Conservation (phyloP, 257 asterid species). For the Solanum pinnatisectum region DNA sequence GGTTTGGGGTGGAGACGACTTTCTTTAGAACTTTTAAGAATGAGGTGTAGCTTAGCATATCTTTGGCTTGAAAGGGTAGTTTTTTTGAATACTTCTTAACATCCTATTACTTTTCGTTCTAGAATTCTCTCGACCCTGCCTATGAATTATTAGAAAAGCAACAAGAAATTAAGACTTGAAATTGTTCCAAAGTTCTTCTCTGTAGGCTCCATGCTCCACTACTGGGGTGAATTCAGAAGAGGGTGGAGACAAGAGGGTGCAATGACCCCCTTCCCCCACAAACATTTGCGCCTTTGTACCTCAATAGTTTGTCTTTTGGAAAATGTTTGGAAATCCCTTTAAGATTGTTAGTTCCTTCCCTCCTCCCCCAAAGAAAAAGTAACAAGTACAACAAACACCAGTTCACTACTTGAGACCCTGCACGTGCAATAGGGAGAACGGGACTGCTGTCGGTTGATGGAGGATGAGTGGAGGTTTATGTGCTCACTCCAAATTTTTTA, state of each 20-base stretch:
- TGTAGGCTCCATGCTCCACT: not conserved
- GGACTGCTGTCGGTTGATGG: not conserved
- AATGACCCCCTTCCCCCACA: not conserved
- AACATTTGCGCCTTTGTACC: not conserved
- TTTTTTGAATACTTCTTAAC: not conserved
- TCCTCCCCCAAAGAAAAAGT: not conserved
- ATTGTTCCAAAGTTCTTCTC: not conserved
- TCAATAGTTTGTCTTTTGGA: not conserved
- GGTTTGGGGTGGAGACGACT: not conserved
- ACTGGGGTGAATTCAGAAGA: not conserved
- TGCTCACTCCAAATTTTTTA: not conserved
- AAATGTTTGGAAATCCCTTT: not conserved
- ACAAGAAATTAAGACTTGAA: not conserved
- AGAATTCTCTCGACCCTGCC: not conserved
- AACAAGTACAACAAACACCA: not conserved
- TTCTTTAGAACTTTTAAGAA: not conserved
- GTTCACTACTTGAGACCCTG: not conserved
- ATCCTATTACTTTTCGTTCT: not conserved
- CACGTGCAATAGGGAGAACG: not conserved
- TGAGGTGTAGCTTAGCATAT: not conserved
- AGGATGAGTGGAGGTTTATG: not conserved
- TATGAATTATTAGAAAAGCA: not conserved
- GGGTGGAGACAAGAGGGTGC: not conserved
- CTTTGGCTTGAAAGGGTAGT: not conserved
- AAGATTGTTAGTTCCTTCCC: not conserved